Conservation (phyloP, 805 yeast species). For the Ogataea saltuana region DNA sequence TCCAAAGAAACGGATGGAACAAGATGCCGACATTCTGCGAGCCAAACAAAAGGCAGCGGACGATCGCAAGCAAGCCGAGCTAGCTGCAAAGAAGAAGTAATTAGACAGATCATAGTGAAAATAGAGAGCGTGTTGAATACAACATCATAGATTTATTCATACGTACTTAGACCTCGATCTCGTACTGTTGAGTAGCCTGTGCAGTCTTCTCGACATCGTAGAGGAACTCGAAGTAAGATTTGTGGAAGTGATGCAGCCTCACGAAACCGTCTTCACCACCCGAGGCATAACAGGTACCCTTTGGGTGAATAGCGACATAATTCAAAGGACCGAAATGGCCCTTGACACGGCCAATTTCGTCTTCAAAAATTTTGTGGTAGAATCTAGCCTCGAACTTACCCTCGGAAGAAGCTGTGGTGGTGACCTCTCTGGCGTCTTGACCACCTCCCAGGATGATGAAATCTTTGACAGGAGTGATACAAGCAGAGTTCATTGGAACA, state of each 20-base stretch:
- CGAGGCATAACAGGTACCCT: slow-evolving; percentile 89
- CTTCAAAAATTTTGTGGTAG: slow-evolving; percentile 91
- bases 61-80: slow-evolving; percentile 39
- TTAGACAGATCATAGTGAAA: background rate
- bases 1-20: slow-evolving; percentile 81
- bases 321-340: slow-evolving; percentile 99
- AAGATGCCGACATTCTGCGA: slow-evolving; percentile 88
- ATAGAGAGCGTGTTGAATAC: slow-evolving; percentile 6
- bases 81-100: slow-evolving; percentile 21
- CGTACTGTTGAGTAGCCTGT: slow-evolving; percentile 37
- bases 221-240: slow-evolving; percentile 87
- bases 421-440: slow-evolving; percentile 97
- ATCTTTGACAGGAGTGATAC: slow-evolving; percentile 90
- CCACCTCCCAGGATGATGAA: slow-evolving; percentile 97
- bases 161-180: slow-evolving; percentile 20
- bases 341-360: slow-evolving; percentile 94
- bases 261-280: slow-evolving; percentile 99
- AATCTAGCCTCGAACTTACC: slow-evolving; percentile 97
- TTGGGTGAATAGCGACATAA: slow-evolving; percentile 90
- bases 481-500: slow-evolving; percentile 93
- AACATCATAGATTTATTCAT: slow-evolving; percentile 9
- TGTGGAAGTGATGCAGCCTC: slow-evolving; percentile 91
- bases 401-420: slow-evolving; percentile 90
- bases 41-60: slow-evolving; percentile 82
- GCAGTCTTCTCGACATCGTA: slow-evolving; percentile 90